phyloP scores from a whole-genome alignment of 1,284 basidiomycete species.

The Heterobasidion irregulare region DNA sequence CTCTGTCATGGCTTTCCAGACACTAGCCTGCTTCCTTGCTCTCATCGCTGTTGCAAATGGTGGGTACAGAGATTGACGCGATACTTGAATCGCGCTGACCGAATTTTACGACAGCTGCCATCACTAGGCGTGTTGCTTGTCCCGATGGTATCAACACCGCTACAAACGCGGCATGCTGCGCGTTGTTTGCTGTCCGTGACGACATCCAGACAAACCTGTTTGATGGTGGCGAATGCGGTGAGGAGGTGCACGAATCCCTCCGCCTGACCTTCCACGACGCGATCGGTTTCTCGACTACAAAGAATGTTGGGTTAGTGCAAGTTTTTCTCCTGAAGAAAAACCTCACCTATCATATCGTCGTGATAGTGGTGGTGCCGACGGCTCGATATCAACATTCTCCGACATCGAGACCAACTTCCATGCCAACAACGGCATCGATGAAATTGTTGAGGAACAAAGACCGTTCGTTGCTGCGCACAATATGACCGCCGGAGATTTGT shows the following conservation, averaged over 20 bases:
- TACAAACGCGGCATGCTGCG: conserved; percentile 26
- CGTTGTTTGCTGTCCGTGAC: conserved; percentile 23
- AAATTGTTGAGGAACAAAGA: conserved; percentile 17
- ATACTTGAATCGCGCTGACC: no score
- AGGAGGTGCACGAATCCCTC: conserved; percentile 31
- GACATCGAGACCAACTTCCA: conserved; percentile 16
- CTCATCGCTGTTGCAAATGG: conserved; percentile 5
- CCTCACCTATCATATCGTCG: not conserved
- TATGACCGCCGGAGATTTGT: conserved; percentile 22
- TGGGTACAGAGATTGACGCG: not conserved
- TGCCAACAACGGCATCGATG: conserved; percentile 20
- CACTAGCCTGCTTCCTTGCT: conserved; percentile 1
- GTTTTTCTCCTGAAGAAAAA: not conserved
- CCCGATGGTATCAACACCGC: conserved; percentile 22
- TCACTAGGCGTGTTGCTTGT: conserved; percentile 22
- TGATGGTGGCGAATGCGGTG: conserved; percentile 27
- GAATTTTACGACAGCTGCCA: conserved; percentile 10
- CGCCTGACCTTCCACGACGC: conserved; percentile 35
- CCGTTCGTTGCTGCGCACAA: conserved; percentile 19
- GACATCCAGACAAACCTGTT: conserved; percentile 29
- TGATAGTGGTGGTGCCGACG: conserved; percentile 19
- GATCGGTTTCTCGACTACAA: conserved; percentile 24
- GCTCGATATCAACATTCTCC: conserved; percentile 19
- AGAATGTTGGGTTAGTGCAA: not conserved
- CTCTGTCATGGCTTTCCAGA: conserved; percentile 6